Evolutionary conservation across 2,329 filamentous ascomycete species (phyloP).

Genomic region (Sodiomyces alkalinus): DNA sequence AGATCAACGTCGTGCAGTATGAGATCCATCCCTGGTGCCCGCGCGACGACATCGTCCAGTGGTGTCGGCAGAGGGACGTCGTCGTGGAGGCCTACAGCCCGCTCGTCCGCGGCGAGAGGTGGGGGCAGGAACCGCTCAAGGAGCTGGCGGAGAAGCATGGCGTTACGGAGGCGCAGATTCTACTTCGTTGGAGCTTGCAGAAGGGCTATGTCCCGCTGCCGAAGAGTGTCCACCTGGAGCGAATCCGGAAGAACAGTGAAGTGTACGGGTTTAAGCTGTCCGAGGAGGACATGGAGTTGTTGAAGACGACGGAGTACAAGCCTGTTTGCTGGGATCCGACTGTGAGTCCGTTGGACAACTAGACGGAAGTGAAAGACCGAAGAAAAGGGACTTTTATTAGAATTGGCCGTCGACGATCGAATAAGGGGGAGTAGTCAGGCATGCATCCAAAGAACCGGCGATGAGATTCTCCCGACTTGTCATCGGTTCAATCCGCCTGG

Average conservation of each 20-base stretch:
- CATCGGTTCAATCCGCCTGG: conserved; percentile 7
- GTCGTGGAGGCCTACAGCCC: conserved; percentile 50
- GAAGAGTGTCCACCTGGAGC: conserved; percentile 54
- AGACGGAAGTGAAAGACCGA: no score
- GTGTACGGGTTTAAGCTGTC: conserved; percentile 41
- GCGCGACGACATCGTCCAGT: conserved; percentile 63
- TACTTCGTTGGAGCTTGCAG: conserved; percentile 71
- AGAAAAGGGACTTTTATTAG: no score
- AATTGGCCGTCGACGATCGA: background rate
- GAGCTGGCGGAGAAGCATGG: conserved; percentile 55
- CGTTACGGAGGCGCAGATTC: conserved; percentile 60
- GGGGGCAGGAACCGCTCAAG: conserved; percentile 50
- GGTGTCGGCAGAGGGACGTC: conserved; percentile 51
- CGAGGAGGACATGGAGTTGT: conserved; percentile 31
- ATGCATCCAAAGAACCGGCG: background rate
- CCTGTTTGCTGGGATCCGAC: conserved; percentile 43
- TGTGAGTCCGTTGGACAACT: conserved; percentile 20
- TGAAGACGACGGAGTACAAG: conserved; percentile 36
- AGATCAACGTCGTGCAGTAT: conserved; percentile 73
- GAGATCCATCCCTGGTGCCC: conserved; percentile 84
- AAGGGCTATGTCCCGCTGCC: conserved; percentile 60
- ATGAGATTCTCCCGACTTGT: conserved; percentile 8
- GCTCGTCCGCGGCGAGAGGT: conserved; percentile 51
- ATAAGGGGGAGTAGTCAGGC: no score
- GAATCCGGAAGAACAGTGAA: conserved; percentile 49